phyloP scores from a whole-genome alignment of 495 filamentous ascomycete genomes.

The Lentithecium fluviatile region DNA sequence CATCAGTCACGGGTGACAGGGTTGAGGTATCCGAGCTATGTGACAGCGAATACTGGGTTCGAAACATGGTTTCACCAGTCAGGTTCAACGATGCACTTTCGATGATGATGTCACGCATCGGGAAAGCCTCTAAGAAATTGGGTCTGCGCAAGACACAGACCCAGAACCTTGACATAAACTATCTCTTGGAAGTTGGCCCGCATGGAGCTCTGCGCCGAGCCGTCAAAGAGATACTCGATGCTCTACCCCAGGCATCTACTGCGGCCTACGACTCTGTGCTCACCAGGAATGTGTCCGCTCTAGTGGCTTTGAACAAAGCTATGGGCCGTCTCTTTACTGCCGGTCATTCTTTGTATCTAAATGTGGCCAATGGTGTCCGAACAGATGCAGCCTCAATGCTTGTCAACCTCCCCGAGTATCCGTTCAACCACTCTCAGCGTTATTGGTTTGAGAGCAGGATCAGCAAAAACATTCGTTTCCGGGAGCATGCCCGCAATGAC shows the following conservation, averaged over 20 bases:
- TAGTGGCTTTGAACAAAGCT: not conserved
- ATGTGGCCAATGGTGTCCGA: not conserved
- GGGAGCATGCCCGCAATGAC: conserved; percentile 42
- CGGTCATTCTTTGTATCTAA: not conserved
- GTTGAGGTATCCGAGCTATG: too few relatives aligned
- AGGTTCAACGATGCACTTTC: not conserved
- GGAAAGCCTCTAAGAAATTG: too few relatives aligned
- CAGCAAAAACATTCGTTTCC: not conserved
- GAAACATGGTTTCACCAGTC: not conserved
- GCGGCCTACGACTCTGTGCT: not conserved
- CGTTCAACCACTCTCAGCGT: conserved; percentile 3
- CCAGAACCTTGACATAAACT: not conserved
- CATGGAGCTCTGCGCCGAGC: conserved; percentile 4
- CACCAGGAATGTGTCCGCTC: not conserved
- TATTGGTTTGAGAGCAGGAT: conserved; percentile 6
- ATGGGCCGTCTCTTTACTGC: not conserved
- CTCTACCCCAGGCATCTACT: not conserved
- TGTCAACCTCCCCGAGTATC: conserved; percentile 5
- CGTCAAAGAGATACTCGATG: not conserved
- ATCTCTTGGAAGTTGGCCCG: conserved; percentile 1
- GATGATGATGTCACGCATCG: not conserved
- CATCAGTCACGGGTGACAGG: not conserved
- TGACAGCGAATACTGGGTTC: not conserved
- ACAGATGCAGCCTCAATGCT: not conserved
- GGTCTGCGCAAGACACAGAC: too few relatives aligned